phyloP scores from a whole-genome alignment of 2,329 filamentous ascomycete genomes.

The Ophiostoma perfectum region DNA sequence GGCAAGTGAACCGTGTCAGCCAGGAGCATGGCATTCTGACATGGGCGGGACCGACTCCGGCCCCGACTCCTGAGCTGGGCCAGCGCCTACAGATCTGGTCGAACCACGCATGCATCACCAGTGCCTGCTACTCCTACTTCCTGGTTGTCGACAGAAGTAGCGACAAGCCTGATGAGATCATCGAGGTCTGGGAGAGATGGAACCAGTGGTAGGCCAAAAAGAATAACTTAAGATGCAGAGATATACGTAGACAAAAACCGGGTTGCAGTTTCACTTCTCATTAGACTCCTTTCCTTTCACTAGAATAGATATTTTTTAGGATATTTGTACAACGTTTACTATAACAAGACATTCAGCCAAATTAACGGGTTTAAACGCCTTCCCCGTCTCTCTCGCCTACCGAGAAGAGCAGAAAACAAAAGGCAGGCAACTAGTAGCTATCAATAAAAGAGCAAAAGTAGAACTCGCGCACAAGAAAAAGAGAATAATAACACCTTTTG shows the following conservation, averaged over 20 bases:
- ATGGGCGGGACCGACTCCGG: slow-evolving; percentile 46
- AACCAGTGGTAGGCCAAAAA: slow-evolving; percentile 54
- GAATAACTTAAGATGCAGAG: not conserved
- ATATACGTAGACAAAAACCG: not conserved
- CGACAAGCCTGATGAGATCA: slow-evolving; percentile 52
- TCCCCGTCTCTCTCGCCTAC: not conserved
- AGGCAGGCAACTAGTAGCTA: not conserved
- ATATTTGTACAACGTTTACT: too few species aligned
- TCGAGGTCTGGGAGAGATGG: slow-evolving; percentile 72
- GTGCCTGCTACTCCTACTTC: slow-evolving; percentile 67
- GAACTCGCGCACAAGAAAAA: not conserved
- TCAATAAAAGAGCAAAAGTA: not conserved
- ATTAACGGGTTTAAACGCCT: not conserved
- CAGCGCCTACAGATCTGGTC: slow-evolving; percentile 68
- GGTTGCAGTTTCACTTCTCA: too few species aligned
- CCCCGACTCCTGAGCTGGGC: slow-evolving; percentile 50
- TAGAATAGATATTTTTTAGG: too few species aligned
- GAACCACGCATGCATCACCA: slow-evolving; percentile 75
- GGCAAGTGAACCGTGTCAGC: slow-evolving; percentile 66
- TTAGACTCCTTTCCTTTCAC: too few species aligned
- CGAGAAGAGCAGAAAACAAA: not conserved
- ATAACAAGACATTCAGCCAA: not conserved
- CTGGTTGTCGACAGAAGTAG: slow-evolving; percentile 61
- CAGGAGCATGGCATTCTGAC: slow-evolving; percentile 73
- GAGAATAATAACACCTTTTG: slow-evolving; percentile 1